A percentile compares a stretch with the other conserved stretches of the same genome.
Conservation (phyloP, 768 basidiomycete species). For the Tricholoma terreum region DNA sequence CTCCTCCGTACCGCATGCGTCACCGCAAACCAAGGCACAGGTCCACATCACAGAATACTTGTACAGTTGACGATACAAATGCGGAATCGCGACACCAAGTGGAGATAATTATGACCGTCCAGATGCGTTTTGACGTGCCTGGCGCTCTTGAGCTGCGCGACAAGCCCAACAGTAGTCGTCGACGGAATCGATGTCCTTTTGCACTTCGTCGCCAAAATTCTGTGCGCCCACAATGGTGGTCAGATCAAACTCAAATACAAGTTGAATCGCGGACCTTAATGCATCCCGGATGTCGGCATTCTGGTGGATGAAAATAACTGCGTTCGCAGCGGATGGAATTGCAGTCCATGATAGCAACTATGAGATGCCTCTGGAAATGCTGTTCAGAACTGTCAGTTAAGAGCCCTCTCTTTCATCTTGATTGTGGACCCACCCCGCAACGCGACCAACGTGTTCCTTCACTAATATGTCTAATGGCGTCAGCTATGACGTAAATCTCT, state of each 20-base stretch:
- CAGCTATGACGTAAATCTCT: slow-evolving; percentile 5
- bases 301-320: slow-evolving; percentile 56
- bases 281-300: slow-evolving; percentile 54
- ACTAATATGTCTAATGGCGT: slow-evolving; percentile 31
- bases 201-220: slow-evolving; percentile 68
- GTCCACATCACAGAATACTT: slow-evolving; percentile 10
- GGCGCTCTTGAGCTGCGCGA: slow-evolving; percentile 50
- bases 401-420: neutral
- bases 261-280: slow-evolving; percentile 44
- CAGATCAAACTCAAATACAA: neutral
- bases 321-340: slow-evolving; percentile 59
- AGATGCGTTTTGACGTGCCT: slow-evolving; percentile 21
- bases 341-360: slow-evolving; percentile 76
- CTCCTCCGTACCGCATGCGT: slow-evolving; percentile 10
- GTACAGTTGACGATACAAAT: slow-evolving; percentile 6
- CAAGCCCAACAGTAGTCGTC: slow-evolving; percentile 72
- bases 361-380: slow-evolving; percentile 78
- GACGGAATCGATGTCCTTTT: slow-evolving; percentile 65
- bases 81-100: neutral
- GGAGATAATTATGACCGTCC: neutral
- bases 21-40: slow-evolving; percentile 14
- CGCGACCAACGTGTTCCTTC: slow-evolving; percentile 75
- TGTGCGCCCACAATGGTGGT: slow-evolving; percentile 21
- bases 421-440: slow-evolving; percentile 52
- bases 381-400: slow-evolving; percentile 24